Base-by-base conservation (phyloP, 1,284 basidiomycete genomes). In the Cerrena zonata region DNA sequence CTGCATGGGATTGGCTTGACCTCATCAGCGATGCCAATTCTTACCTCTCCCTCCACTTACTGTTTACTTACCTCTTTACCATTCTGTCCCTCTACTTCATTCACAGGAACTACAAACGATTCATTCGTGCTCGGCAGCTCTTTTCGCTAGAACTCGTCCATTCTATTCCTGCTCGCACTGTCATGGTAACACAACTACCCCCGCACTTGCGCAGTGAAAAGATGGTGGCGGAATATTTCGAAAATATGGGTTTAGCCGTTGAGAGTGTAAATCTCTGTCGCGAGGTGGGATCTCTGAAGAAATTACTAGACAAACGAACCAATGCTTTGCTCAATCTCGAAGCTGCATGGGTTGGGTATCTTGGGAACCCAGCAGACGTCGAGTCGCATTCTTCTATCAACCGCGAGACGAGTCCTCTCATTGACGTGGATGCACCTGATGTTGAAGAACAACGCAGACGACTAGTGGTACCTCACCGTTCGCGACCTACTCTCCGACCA, bases 1-100 rank as follows among this genome's bases (percentile, higher is more conserved):
- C 70, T 54, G 51, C 70, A 49, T 64, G 72, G 30, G 64, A 65
- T 19, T 91, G 89, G 89, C 75, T 89, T 38, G 91, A 92, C 63
- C 76, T 94, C 38, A 82, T 94, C 62, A 86, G 80, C 58, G 89
- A 94, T 63, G 88, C 91, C 19, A 86, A 89, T 65, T 85, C 89
- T 0, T 92, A 91, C 58, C 82, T 92, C 41, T 84, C 86, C 1
- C 77, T 92, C 13, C 94, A 99, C 65, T 82, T 99, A 48, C 65
- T 92, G 51, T 95, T 96, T 73, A 93, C 94, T 2, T 97, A 95
- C 69, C 72, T 94, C 45, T 95, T 98, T 75, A 94, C 94, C 1
- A 63, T 85, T 44, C 80, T 97, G 47, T 81, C 91, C 0, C 79
- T 98, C 54, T 84, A 82, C 52, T 90, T 90, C 69, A 82, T 96